phyloP scores from a whole-genome alignment of 129 eudicot species.

The Saposhnikovia divaricata region DNA sequence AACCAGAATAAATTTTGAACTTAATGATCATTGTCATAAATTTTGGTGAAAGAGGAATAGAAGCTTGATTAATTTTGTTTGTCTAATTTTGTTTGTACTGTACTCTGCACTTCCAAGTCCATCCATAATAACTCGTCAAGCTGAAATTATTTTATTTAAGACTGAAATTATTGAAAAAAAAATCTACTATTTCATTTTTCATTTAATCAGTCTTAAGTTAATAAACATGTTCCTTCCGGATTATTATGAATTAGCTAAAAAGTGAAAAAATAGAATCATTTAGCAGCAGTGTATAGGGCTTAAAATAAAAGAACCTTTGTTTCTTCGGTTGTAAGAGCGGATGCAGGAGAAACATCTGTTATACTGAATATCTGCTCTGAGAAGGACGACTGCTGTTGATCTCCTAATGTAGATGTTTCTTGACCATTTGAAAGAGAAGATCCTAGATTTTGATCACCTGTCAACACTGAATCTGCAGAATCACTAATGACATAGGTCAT shows the following conservation, averaged over 20 bases:
- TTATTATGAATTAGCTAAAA: neutral
- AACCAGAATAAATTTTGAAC: neutral
- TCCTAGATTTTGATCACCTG: constrained; percentile 35
- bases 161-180: neutral
- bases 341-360: constrained; percentile 80
- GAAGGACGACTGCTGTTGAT: constrained; percentile 31
- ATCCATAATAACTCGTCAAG: neutral
- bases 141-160: neutral
- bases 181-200: neutral
- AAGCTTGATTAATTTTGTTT: neutral
- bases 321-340: constrained; percentile 71
- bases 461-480: constrained; percentile 38
- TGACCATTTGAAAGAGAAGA: constrained; percentile 34
- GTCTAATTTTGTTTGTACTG: neutral
- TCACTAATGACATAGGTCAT: constrained; percentile 53
- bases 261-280: neutral
- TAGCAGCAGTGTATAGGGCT: neutral
- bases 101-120: neutral
- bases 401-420: constrained; percentile 18
- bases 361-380: constrained; percentile 53
- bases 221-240: neutral
- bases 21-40: neutral
- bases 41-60: neutral
- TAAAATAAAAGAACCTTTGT: constrained; percentile 57
- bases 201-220: neutral